Evolutionary conservation across 495 filamentous ascomycete genomes (phyloP).

Genomic region (Friedmanniomyces simplex): DNA sequence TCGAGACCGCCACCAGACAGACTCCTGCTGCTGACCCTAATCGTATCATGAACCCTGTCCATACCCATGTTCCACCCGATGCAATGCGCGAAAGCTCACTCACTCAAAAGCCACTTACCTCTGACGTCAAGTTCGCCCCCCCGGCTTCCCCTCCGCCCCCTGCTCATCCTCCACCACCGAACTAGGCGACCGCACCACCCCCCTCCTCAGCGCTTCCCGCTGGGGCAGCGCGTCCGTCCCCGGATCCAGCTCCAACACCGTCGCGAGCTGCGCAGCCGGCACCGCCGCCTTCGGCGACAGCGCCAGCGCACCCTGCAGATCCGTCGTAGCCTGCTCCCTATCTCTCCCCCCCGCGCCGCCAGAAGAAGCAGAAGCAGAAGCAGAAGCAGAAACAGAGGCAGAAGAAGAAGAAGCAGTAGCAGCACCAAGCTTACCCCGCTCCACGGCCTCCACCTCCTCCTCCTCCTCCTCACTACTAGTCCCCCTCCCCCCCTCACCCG

Average conservation of each 20-base stretch:
- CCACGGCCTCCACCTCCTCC: neutral
- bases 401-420: no score
- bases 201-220: constrained; percentile 1
- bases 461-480: constrained; percentile 29
- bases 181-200: constrained; percentile 10
- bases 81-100: no score
- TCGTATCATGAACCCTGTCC: no score
- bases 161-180: constrained; percentile 6
- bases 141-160: neutral
- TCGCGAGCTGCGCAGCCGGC: constrained; percentile 4
- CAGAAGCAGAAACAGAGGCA: no score
- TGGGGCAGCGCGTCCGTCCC: constrained; percentile 5
- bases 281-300: constrained; percentile 3
- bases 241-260: neutral
- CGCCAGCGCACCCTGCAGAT: constrained; percentile 5
- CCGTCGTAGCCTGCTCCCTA: constrained; percentile 1
- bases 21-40: no score
- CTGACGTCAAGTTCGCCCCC: neutral
- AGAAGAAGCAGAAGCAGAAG: no score
- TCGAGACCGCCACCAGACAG: no score
- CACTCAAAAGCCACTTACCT: no score
- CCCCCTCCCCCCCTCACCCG: constrained; percentile 17
- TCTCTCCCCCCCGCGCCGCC: no score
- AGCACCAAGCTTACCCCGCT: neutral
- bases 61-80: no score